These are phyloP conservation scores for Kodamaea leandrae DNA, from an alignment of 805 yeast species.

Conservation along the genomic window DNA sequence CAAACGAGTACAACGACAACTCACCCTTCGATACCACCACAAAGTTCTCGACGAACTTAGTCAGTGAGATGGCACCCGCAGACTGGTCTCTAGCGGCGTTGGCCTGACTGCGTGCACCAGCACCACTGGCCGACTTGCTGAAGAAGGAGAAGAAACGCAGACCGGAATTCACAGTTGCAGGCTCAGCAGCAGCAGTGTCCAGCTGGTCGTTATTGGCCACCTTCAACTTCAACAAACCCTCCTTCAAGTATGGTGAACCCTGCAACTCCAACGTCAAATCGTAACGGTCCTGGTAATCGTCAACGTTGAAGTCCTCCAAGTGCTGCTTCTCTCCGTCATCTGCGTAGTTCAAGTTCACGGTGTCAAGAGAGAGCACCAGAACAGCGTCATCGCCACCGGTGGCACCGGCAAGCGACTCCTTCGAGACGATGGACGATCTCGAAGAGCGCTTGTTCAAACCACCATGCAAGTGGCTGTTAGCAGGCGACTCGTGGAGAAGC, in stretches of 20 bases:
- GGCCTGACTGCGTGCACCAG: not conserved
- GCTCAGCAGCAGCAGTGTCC: constrained; percentile 22
- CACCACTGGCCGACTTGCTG: constrained; percentile 9
- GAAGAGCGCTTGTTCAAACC: constrained; percentile 31
- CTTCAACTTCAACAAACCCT: constrained; percentile 56
- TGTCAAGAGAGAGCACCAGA: constrained; percentile 38
- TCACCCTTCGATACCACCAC: constrained; percentile 71
- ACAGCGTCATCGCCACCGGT: constrained; percentile 27
- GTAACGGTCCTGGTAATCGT: constrained; percentile 45
- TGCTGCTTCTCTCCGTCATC: constrained; percentile 15
- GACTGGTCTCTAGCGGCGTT: not conserved
- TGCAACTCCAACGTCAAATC: constrained; percentile 61
- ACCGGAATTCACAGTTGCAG: constrained; percentile 17
- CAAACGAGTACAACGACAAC: constrained; percentile 55
- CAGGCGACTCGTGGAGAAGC: not conserved
- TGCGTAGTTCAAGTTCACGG: constrained; percentile 20
- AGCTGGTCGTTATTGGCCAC: constrained; percentile 37
- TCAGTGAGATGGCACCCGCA: constrained; percentile 16
- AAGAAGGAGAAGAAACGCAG: constrained; percentile 30
- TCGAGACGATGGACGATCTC: constrained; percentile 32
- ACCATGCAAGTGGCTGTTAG: not conserved
- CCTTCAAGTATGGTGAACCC: constrained; percentile 79
- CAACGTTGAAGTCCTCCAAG: constrained; percentile 38
- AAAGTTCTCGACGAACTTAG: constrained; percentile 46
- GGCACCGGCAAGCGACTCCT: constrained; percentile 21